Conservation (phyloP, 2,329 filamentous ascomycete genomes). For the Sclerotinia trifoliorum region DNA sequence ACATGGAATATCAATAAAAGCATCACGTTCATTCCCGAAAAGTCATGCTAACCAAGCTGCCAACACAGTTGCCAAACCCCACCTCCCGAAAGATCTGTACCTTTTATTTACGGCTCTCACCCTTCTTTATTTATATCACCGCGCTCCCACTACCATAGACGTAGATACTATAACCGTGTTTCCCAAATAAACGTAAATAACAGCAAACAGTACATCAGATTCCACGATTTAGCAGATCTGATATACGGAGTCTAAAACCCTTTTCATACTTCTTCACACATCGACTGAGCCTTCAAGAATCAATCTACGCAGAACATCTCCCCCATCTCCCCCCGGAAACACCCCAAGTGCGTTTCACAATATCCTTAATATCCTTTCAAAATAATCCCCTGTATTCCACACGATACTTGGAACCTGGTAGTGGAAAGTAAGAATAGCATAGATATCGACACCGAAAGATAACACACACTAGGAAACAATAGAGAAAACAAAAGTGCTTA, state of each 20-base stretch:
- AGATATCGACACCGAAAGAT: no score
- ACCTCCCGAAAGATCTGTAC: no score
- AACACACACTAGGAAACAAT: no score
- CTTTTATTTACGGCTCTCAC: not conserved
- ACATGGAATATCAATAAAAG: no score
- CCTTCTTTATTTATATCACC: constrained; percentile 42
- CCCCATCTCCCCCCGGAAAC: constrained; percentile 32
- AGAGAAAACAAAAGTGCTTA: no score
- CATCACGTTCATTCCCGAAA: no score
- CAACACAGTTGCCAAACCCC: no score
- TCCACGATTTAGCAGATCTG: not conserved
- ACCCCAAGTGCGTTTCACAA: constrained; percentile 32
- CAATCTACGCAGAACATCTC: constrained; percentile 32
- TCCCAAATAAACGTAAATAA: not conserved
- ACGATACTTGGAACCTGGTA: constrained; percentile 45
- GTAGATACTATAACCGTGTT: constrained; percentile 40
- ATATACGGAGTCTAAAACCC: not conserved
- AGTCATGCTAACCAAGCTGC: no score
- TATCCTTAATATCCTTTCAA: constrained; percentile 31
- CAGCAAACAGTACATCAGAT: not conserved
- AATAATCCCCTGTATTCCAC: constrained; percentile 48
- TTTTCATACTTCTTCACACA: constrained; percentile 20
- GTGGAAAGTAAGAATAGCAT: constrained; percentile 29
- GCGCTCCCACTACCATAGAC: constrained; percentile 51
- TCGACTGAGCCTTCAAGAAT: constrained; percentile 24